These are phyloP conservation scores for Albatrellus sp. DNA, from an alignment of 1,284 basidiomycete species.

Conservation along the genomic window DNA sequence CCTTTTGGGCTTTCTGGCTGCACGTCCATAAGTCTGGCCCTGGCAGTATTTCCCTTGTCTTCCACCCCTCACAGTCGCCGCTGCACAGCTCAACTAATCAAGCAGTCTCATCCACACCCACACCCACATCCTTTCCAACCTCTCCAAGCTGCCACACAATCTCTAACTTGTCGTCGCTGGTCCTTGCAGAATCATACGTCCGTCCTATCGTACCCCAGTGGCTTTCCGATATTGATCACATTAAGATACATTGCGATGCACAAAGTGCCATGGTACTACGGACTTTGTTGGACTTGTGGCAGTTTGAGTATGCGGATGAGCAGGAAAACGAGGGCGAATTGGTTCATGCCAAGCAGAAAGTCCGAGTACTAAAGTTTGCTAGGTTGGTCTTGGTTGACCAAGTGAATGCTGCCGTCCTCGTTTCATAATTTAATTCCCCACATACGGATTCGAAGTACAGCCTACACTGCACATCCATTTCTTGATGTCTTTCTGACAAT, in stretches of 20 bases:
- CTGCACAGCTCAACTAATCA: no score
- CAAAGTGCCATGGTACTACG: constrained; percentile 35
- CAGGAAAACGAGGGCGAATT: no score
- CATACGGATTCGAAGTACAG: no score
- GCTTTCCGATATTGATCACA: constrained; percentile 31
- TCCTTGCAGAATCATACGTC: background rate
- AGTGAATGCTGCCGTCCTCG: background rate
- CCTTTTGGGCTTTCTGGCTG: constrained; percentile 43
- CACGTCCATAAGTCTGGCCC: constrained; percentile 28
- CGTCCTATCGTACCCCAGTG: constrained; percentile 2
- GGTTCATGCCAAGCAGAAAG: no score
- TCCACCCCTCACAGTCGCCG: constrained; percentile 14
- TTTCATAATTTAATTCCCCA: background rate
- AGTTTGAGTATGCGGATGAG: constrained; percentile 14
- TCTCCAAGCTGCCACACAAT: no score
- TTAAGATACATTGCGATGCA: constrained; percentile 53
- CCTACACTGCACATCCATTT: no score
- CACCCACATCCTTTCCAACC: no score
- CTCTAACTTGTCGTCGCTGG: constrained; percentile 10
- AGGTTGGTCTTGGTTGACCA: constrained; percentile 1
- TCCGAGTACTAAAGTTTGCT: background rate
- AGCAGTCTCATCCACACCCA: no score
- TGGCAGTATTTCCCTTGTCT: constrained; percentile 41
- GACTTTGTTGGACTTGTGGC: constrained; percentile 41
- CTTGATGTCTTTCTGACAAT: no score